Base-by-base conservation (phyloP, 2,329 filamentous ascomycete species). In the Ramularia endophylla region DNA sequence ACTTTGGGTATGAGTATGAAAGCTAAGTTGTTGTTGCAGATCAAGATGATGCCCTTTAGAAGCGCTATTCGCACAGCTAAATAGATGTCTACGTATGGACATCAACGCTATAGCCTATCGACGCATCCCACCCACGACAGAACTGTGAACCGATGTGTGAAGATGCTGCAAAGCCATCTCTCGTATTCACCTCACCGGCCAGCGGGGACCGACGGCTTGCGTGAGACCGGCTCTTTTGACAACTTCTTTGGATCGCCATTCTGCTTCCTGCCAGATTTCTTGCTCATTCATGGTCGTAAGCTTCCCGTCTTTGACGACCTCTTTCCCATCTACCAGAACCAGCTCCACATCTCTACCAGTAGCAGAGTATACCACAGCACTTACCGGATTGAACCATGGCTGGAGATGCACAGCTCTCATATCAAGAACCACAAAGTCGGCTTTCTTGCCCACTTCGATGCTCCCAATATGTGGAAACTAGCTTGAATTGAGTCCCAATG, bases 281-380 rank as follows among this genome's bases (percentile, higher is more conserved):
- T 58, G 38, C 51, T 70, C 67, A 46, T 71, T 54, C 61, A 67
- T 66, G 1, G 58, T 65, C 34, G 60, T 32, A 19, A 71, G 45
- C 38, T 59, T 54, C 1, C 65, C 56, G 22, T 25, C 31, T 11
- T 40, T 40, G 13, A 43, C 44, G 5, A 46, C 36, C 17, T 43
- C 44, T 29, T 63, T 61, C 8, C 67, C 67, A 49, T 70, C 64
- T 5, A 71, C 65, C 16, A 71, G 60, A 3, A 71, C 68, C 27
- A 63, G 51, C 37, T 68, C 63, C 5, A 72, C 66, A 57, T 72
- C 68, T 5, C 61, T 53, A n/a, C n/a, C n/a, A n/a, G n/a, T n/a
- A n/a, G n/a, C n/a, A n/a, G n/a, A n/a, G n/a, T n/a, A n/a, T n/a
- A n/a, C n/a, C n/a, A n/a, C n/a, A n/a, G n/a, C n/a, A n/a, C n/a